Evolutionary conservation across 257 asterid species (phyloP), one percentile per base, ranked within the genome.

Genomic region (Hygrophila difformis): DNA sequence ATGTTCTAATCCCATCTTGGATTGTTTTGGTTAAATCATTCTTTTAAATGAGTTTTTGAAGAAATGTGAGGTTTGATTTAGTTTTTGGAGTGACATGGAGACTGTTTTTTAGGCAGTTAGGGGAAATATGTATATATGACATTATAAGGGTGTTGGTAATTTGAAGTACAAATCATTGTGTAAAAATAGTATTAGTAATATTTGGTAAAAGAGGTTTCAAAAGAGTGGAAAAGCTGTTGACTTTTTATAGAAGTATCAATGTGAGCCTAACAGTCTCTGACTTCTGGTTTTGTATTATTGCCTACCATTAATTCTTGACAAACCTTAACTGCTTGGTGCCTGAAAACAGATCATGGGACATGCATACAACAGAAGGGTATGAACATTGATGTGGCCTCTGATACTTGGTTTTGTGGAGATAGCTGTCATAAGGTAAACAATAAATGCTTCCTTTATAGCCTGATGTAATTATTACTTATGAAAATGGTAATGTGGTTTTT

Each of bases 361-460:
- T 91, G 99, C 79, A 33, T 66, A 73, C 65, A 60, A 40, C 70
- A 50, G 49, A 69, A 60, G 56, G 77, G 70, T 40, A 44, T 49
- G 65, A 55, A 56, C 58, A 53, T 65, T 54, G 76, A 59, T 34
- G 51, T 59, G 56, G 67, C 66, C 62, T 68, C 86, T 34, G 94
- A 67, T 51, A 53, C 75, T 44, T 86, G 95, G 97, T 86, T 87
- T 66, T 91, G 99, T 64, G 69, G 87, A 49, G 75, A 74, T 62
- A 67, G 72, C 66, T 91, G 99, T 59, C 74, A 65, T 48, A 79
- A 86, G 94, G 99, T 91, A 72, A 68, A 47, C 39, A 34, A 26
- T n/a, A n/a, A 26, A n/a, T 47, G 45, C 39, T 47, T 57, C 38
- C 26, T 38, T 39, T 52, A 23, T 38, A 23, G 33, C 49, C 38